Conservation (phyloP, 192 early-diverging fungal species). For the Dimargaris verticillata region DNA sequence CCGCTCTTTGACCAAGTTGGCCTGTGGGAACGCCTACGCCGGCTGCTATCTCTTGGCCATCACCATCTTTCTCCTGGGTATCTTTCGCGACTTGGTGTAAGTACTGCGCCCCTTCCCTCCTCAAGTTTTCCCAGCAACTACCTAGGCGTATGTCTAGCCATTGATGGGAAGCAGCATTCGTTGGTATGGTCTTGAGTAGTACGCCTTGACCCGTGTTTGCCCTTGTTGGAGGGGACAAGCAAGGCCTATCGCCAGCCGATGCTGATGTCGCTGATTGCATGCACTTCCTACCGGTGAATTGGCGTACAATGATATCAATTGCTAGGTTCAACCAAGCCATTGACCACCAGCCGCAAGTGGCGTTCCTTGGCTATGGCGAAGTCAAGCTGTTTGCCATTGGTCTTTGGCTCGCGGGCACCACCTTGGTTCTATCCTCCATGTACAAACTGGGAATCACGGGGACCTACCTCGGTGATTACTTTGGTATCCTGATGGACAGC, state of each 20-base stretch:
- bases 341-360: slow-evolving; percentile 40
- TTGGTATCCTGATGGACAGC: slow-evolving; percentile 78
- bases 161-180: not conserved
- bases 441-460: slow-evolving; percentile 74
- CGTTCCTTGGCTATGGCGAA: slow-evolving; percentile 25
- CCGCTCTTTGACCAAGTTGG: slow-evolving; percentile 49
- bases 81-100: slow-evolving; percentile 59
- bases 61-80: slow-evolving; percentile 64
- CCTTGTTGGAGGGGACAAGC: too few relatives aligned
- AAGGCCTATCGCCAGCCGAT: too few relatives aligned
- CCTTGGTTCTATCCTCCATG: slow-evolving; percentile 70
- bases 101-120: not conserved
- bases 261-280: not conserved
- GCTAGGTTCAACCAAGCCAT: slow-evolving; percentile 51
- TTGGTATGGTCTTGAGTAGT: not conserved
- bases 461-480: slow-evolving; percentile 89
- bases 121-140: not conserved
- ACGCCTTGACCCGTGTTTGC: not conserved
- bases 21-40: slow-evolving; percentile 40
- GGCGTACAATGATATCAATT: slow-evolving; percentile 1
- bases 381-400: slow-evolving; percentile 30
- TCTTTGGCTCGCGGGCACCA: slow-evolving; percentile 44
- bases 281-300: not conserved
- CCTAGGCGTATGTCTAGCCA: not conserved
- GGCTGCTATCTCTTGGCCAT: slow-evolving; percentile 73